A percentile compares a stretch with the other conserved stretches of the same genome.
phyloP scores from a whole-genome alignment of 2,329 filamentous ascomycete genomes.

The Aspergillus pseudoterreus region DNA sequence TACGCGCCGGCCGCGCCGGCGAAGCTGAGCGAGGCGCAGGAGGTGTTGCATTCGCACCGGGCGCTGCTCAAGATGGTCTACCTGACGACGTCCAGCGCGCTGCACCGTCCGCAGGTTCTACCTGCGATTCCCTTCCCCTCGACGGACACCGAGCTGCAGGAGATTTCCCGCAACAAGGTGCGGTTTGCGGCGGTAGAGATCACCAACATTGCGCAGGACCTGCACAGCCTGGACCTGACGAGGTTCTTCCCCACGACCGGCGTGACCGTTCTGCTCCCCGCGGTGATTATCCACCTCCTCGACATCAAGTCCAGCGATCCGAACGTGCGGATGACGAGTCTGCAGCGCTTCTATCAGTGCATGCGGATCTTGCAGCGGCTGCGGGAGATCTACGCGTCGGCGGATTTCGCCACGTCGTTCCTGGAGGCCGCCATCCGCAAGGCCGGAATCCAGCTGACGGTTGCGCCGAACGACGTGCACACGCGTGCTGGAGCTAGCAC shows the following conservation, averaged over 20 bases:
- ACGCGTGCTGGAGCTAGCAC: constrained; percentile 7
- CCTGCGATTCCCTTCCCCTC: constrained; percentile 62
- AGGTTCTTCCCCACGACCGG: constrained; percentile 82
- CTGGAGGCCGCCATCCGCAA: constrained; percentile 88
- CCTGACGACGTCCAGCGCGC: constrained; percentile 82
- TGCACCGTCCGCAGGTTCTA: constrained; percentile 87
- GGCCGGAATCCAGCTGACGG: constrained; percentile 69
- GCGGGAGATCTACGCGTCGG: constrained; percentile 84
- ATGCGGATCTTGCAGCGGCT: constrained; percentile 88
- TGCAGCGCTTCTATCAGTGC: constrained; percentile 82
- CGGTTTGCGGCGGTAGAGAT: constrained; percentile 81
- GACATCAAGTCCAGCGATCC: constrained; percentile 83
- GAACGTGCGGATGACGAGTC: constrained; percentile 66
- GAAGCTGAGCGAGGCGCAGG: constrained; percentile 45
- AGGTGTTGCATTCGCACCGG: constrained; percentile 64
- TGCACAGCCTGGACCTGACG: constrained; percentile 70
- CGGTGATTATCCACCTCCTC: constrained; percentile 88
- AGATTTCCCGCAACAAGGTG: constrained; percentile 77
- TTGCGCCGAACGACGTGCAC: constrained; percentile 36
- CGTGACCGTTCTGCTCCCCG: constrained; percentile 84
- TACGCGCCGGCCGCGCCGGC: constrained; percentile 64
- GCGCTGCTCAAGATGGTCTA: constrained; percentile 93
- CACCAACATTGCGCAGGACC: constrained; percentile 74
- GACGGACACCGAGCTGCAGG: constrained; percentile 67
- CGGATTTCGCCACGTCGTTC: constrained; percentile 94